Base-by-base conservation (phyloP, 2,329 filamentous ascomycete species). In the Penicillium sp. region DNA sequence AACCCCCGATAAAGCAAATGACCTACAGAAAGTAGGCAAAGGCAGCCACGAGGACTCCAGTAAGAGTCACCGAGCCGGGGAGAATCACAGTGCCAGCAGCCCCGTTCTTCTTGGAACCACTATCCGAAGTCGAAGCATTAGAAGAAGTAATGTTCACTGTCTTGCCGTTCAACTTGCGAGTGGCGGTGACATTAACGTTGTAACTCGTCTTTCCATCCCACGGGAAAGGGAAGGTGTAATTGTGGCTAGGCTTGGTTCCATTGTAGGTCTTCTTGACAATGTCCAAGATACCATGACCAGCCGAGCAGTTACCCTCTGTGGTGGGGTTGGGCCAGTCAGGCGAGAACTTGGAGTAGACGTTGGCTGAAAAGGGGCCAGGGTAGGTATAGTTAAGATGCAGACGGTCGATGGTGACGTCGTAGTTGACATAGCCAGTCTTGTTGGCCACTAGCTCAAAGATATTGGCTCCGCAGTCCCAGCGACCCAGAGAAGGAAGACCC, bases 401-500 rank as follows among this genome's bases (percentile, higher is more conserved):
- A 55, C 71, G 61, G 53, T 59, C 67, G 41, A 72, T 69, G 22
- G 76, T 66, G 5, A 83, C 70, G 2, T 74, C 54, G 50, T 72
- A 73, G 64, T 75, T 68, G 18, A 62, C 61, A 66, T 89, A 85
- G 46, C 84, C 83, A 0, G 85, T 88, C 74, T 81, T 76, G 15
- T 81, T 72, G 20, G 84, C 85, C 2, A 89, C 84, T 29, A 83
- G 57, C 41, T 79, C 66, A 71, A 85, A 87, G 11, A 90, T 83
- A 69, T 90, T 90, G 66, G 88, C 88, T 53, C 85, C 86, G 12
- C 87, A 86, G 67, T 90, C 88, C 79, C 82, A 89, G 57, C 88
- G 85, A 15, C 88, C 88, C 3, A 90, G 83, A 0, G 85, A 87
- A 56, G 83, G 81, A 15, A 90, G 82, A 58, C 77, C 80, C 86